Conservation (phyloP, 192 early-diverging fungal genomes). For the Gryganskiella cystojenkinii region DNA sequence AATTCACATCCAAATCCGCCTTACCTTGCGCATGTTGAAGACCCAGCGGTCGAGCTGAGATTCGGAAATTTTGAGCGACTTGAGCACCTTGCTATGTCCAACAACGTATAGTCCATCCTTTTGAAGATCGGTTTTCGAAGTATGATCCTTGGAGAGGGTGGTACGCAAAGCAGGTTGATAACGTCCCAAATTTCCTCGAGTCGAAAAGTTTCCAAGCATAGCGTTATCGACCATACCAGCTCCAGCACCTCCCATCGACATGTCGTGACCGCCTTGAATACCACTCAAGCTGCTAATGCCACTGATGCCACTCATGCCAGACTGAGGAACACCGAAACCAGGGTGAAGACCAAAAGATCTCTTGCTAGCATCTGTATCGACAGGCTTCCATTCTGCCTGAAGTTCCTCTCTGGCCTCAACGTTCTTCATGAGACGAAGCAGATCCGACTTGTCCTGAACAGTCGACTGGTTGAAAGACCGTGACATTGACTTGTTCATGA, state of each 20-base stretch:
- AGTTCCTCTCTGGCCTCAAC: slow-evolving; percentile 45
- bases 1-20: neutral
- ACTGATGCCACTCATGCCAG: no score
- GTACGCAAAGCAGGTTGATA: slow-evolving; percentile 44
- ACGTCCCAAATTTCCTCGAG: slow-evolving; percentile 16
- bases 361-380: slow-evolving; percentile 31
- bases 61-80: slow-evolving; percentile 40
- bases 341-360: slow-evolving; percentile 29
- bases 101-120: slow-evolving; percentile 47
- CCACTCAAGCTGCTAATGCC: no score
- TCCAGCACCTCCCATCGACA: slow-evolving; percentile 7
- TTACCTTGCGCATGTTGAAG: slow-evolving; percentile 43
- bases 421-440: slow-evolving; percentile 36
- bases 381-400: slow-evolving; percentile 26
- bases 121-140: slow-evolving; percentile 46
- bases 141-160: slow-evolving; percentile 50
- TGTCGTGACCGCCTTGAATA: slow-evolving; percentile 22
- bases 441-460: slow-evolving; percentile 32
- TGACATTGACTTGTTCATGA: slow-evolving; percentile 46
- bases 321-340: slow-evolving; percentile 18
- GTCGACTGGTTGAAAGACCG: slow-evolving; percentile 28
- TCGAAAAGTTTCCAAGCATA: slow-evolving; percentile 15
- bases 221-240: slow-evolving; percentile 9
- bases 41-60: slow-evolving; percentile 43
- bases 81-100: slow-evolving; percentile 38